Conservation (phyloP, 768 basidiomycete species). For the Hygrocybe punicea region DNA sequence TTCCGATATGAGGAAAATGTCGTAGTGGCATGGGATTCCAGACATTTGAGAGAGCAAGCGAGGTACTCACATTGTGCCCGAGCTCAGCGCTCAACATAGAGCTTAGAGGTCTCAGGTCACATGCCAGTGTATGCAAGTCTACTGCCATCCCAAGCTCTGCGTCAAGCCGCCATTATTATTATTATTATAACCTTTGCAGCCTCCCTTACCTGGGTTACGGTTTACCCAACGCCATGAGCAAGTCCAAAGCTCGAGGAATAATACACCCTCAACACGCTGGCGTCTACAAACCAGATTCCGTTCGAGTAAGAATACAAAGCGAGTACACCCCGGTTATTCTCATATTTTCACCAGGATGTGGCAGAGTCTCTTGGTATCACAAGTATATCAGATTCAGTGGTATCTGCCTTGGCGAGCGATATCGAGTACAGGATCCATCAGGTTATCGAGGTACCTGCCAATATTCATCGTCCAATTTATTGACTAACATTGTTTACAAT, state of each 20-base stretch:
- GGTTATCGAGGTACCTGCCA: constrained; percentile 69
- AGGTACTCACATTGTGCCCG: too few species aligned
- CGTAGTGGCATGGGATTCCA: too few species aligned
- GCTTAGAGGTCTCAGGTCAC: too few species aligned
- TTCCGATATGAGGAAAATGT: too few species aligned
- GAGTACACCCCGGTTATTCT: not conserved
- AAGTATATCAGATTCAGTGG: constrained; percentile 71
- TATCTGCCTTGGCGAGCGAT: constrained; percentile 86
- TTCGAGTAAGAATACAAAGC: constrained; percentile 45
- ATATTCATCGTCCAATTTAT: not conserved
- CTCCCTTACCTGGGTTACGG: too few species aligned
- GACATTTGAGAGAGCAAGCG: too few species aligned
- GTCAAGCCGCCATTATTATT: too few species aligned
- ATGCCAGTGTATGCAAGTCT: too few species aligned
- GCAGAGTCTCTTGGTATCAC: constrained; percentile 83
- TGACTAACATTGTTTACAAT: constrained; percentile 3
- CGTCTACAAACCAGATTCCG: constrained; percentile 59
- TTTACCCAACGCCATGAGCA: constrained; percentile 34
- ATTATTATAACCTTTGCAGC: too few species aligned
- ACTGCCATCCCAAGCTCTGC: too few species aligned
- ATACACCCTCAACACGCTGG: constrained; percentile 52
- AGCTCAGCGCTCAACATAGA: too few species aligned
- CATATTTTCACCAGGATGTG: constrained; percentile 53
- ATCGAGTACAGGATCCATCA: constrained; percentile 96
- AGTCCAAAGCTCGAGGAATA: constrained; percentile 47